Base-by-base conservation (phyloP, 768 basidiomycete species). In the Scleroderma citrinum region DNA sequence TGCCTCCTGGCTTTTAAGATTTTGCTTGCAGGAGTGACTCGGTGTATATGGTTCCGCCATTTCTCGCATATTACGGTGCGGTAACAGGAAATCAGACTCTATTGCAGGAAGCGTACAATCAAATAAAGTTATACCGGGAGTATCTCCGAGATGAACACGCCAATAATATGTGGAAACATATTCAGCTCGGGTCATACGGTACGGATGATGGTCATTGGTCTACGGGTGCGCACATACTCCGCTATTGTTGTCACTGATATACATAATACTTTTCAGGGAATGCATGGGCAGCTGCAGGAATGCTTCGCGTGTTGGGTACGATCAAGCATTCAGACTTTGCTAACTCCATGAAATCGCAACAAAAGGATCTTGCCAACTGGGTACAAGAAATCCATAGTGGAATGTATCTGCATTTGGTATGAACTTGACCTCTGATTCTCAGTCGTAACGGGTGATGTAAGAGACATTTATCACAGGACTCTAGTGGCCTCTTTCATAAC, bases 281-380 rank as follows among this genome's bases (percentile, higher is more conserved):
- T 49, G 92, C 72, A 3, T 95, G 92, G 92, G 92, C 87, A 0
- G 88, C 89, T 0, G 85, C 82, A 16, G 92, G 92, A 1, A 92
- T 92, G 77, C 70, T 89, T 10, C 82, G 92, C 6, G 92, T 93
- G 3, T 71, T 87, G 1, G 82, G 78, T 2, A 92, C 88, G 1
- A 83, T 92, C 49, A 71, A 77, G 54, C 68, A 77, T 29, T 87
- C 87, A 0, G 67, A 74, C 43, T 88, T 71, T 52, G 69, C 75
- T 1, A 68, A 68, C 26, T 59, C 65, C 7, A 64, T 89, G 50
- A 59, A 71, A 44, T 66, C 59, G 14, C 69, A 89, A 61, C 77
- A 81, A 54, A 68, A 63, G 0, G 80, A 88, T 49, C 71, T 92
- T 7, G 69, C 69, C 1, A 64, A 62, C 16, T 92, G 90, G 89